These are phyloP conservation scores for Annulohypoxylon stygium DNA, from an alignment of 495 filamentous ascomycete genomes.

Conservation along the genomic window DNA sequence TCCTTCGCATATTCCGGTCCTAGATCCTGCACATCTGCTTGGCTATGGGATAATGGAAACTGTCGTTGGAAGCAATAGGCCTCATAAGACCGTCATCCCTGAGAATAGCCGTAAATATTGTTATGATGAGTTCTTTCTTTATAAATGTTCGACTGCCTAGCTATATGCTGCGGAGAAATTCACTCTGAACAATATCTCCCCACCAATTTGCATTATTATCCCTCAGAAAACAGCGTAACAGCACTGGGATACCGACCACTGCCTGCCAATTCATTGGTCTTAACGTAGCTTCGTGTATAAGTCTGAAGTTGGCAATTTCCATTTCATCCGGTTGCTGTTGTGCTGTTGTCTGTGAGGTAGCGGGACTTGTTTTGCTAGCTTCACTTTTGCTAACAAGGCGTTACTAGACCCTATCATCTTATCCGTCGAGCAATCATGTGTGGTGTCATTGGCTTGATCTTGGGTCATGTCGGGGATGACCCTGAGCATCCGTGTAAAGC, in stretches of 20 bases:
- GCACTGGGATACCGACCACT: background rate
- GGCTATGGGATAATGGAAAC: conserved; percentile 7
- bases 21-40: background rate
- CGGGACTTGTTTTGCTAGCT: background rate
- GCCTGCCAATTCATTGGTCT: background rate
- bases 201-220: conserved; percentile 10
- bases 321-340: conserved; percentile 1
- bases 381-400: conserved; percentile 19
- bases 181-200: conserved; percentile 47
- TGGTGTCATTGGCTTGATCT: conserved; percentile 44
- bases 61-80: conserved; percentile 12
- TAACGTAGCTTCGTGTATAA: background rate
- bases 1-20: conserved; percentile 9
- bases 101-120: conserved; percentile 28
- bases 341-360: conserved; percentile 30
- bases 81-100: conserved; percentile 19
- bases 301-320: background rate
- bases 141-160: conserved; percentile 54
- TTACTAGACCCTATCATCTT: conserved; percentile 13
- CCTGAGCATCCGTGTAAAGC: conserved; percentile 39
- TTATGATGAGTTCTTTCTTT: conserved; percentile 49
- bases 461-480: conserved; percentile 44
- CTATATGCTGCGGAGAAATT: conserved; percentile 48
- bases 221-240: conserved; percentile 22
- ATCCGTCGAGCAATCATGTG: conserved; percentile 29